Evolutionary conservation across 148 eudicot genomes (phyloP), one percentile per base, ranked within the genome.

Genomic region (Fagopyrum homotropicum): DNA sequence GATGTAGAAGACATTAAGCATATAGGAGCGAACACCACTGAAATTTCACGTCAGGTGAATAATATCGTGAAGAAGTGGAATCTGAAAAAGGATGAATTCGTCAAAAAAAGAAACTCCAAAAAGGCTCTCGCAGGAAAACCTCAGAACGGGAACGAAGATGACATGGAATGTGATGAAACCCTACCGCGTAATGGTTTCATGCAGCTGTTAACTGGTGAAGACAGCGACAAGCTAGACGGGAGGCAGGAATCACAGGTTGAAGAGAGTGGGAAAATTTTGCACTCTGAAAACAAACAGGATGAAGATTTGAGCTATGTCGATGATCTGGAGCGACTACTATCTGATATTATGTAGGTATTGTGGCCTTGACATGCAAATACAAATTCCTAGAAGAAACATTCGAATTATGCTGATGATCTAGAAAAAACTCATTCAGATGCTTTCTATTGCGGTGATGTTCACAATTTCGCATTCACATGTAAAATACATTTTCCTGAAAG

Each of bases 1-100:
- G 84, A 88, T 77, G 85, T 88, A 19, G 72, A 86, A 78, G 77
- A 88, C 74, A 80, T 93, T 69, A 83, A 80, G 83, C 98, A 93
- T 83, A 85, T 91, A 61, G 87, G 89, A 72, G 89, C 81, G 75
- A 73, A 78, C 8, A 70, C 77, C 78, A 80, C 66, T 68, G 83
- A 87, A 72, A 79, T 89, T 19, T 89, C 89, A 52, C 88, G 89
- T 50, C 76, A 79, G 61, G 81, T 93, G 48, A 87, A 76, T 69
- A 82, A 85, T 72, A 88, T 85, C 66, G 79, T 77, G 72, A 79
- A 79, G 69, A 88, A 88, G 29, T 93, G 98, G 98, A 78, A 76
- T 66, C 46, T 45, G 22, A 86, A 84, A 79, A 89, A 88, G 82
- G 91, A 86, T 75, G 3, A 46, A 73, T 84, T 89, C 70, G 83